Conservation (phyloP, 495 filamentous ascomycete genomes). For the Daldinia caldariorum region DNA sequence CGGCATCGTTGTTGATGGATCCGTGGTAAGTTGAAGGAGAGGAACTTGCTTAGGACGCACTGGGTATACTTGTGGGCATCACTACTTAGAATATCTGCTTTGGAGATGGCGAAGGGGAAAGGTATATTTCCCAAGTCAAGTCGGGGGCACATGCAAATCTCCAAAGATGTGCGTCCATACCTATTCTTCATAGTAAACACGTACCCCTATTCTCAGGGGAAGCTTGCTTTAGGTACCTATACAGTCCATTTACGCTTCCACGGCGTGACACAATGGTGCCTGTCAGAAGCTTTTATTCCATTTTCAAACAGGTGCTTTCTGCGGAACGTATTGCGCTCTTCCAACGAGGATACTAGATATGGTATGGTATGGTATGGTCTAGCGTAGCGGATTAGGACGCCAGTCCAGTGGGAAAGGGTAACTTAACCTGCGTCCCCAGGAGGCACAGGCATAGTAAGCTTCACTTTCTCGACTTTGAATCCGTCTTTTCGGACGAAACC, state of each 20-base stretch:
- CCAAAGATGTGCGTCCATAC: too few species aligned
- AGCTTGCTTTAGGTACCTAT: too few species aligned
- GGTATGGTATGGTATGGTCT: neutral
- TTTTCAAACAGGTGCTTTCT: neutral
- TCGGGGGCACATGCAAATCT: too few species aligned
- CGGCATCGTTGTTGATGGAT: too few species aligned
- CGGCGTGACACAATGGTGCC: too few species aligned
- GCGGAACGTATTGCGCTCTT: neutral
- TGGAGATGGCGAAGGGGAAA: too few species aligned
- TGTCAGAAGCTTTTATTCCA: neutral
- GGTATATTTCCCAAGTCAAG: too few species aligned
- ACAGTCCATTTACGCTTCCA: too few species aligned
- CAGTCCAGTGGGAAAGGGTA: slow-evolving; percentile 1
- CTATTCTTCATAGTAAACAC: neutral
- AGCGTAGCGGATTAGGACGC: neutral
- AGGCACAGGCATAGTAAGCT: slow-evolving; percentile 35
- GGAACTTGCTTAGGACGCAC: too few species aligned
- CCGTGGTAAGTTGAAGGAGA: too few species aligned
- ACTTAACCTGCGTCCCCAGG: neutral
- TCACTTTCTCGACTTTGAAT: neutral
- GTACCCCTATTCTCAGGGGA: neutral
- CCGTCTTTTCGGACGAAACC: neutral
- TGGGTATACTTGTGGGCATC: too few species aligned
- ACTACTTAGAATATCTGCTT: too few species aligned
- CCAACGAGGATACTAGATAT: neutral